Base-by-base conservation (phyloP, 2,329 filamentous ascomycete genomes). In the Cercospora zeae-maydis region DNA sequence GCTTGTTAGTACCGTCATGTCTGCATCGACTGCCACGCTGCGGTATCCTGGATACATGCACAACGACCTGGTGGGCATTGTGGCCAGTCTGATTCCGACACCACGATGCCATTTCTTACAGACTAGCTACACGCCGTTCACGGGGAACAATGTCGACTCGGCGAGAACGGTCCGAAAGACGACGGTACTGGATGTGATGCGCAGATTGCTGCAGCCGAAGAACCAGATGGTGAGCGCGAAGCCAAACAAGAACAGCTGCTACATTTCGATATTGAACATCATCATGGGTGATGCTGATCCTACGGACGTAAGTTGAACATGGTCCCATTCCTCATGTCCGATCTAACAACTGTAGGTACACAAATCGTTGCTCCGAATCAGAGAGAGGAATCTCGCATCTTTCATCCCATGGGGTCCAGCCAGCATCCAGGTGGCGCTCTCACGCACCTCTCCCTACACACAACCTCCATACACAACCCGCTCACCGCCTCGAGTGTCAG, bases 1-100 rank as follows among this genome's bases (percentile, higher is more conserved):
- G 77, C 83, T 99, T 36, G 93, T 90, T 75, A 89, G 86, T 84
- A 99, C 96, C 1, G 96, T 99, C 76, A 99, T 99, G 95, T 97
- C 93, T 36, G 95, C 95, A 39, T 96, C 92, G 74, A 99, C 95
- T 3, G 98, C 93, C 9, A 97, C 96, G 2, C 86, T 99, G 56
- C 86, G 95, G 74, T 99, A 99, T 76, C 95, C 95, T 1, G 95
- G 95, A 39, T 99, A 99, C 79, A 99, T 99, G 95, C 95, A 99
- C 82, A 99, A 99, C 77, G 95, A 99, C 75, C 88, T 99, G 14
- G 93, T 96, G 74, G 95, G 93, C 77, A 98, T 99, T 71, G 85
- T 99, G 62, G 95, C 96, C 24, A 96, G 92, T 19, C 84, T 99
- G 45, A 98, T 99, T 66, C 95, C 95, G 1, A 99, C 93, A 0